These are phyloP conservation scores for Colletotrichum noveboracense DNA, from an alignment of 2,329 filamentous ascomycete genomes.

Conservation along the genomic window DNA sequence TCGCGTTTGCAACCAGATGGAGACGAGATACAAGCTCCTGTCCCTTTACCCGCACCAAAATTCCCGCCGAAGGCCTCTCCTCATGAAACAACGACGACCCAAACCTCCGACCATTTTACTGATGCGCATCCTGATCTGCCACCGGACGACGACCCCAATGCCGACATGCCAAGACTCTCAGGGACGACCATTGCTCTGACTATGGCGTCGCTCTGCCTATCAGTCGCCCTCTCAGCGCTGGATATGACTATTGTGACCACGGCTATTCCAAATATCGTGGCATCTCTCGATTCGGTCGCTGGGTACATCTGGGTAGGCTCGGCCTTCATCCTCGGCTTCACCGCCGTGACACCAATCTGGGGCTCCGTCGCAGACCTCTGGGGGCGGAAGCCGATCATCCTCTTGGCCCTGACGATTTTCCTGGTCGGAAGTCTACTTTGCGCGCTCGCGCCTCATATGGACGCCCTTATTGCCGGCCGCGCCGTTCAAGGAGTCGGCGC, in stretches of 20 bases:
- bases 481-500: slow-evolving; percentile 51
- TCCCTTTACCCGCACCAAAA: neutral
- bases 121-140: neutral
- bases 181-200: slow-evolving; percentile 30
- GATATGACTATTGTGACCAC: slow-evolving; percentile 59
- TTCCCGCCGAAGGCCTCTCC: neutral
- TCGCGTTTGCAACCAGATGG: neutral
- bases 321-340: slow-evolving; percentile 54
- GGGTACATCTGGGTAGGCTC: slow-evolving; percentile 51
- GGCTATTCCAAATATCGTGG: slow-evolving; percentile 50
- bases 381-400: slow-evolving; percentile 42
- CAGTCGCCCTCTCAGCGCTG: slow-evolving; percentile 47
- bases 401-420: slow-evolving; percentile 42
- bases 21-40: neutral
- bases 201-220: slow-evolving; percentile 34
- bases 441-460: slow-evolving; percentile 46
- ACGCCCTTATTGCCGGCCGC: slow-evolving; percentile 45
- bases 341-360: slow-evolving; percentile 28
- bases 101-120: neutral
- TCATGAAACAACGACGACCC: neutral
- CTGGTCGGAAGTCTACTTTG: slow-evolving; percentile 59
- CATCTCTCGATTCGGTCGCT: slow-evolving; percentile 40
- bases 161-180: neutral
- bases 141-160: neutral
- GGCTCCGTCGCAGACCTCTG: slow-evolving; percentile 52